phyloP scores from a whole-genome alignment of 1,139 yeast genomes.

The Pichia kudriavzevii region DNA sequence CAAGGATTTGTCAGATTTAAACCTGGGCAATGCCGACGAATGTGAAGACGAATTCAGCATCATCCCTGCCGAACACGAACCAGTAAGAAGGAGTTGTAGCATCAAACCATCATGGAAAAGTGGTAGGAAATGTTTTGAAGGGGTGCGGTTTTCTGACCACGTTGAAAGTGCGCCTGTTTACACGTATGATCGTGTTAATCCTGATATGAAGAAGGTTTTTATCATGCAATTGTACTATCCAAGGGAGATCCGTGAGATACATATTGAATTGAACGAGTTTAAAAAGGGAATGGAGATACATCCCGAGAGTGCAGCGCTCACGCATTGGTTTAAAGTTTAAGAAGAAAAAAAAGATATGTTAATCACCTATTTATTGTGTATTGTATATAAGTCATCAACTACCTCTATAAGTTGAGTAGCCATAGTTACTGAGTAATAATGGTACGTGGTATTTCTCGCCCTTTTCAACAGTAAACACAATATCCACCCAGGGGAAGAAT shows the following conservation, averaged over 20 bases:
- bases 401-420: conserved; percentile 87
- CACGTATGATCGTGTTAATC: conserved; percentile 44
- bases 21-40: too few species aligned
- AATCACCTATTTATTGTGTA: too few species aligned
- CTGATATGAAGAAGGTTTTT: conserved; percentile 37
- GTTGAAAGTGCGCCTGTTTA: conserved; percentile 41
- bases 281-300: conserved; percentile 50
- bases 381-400: too few species aligned
- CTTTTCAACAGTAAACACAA: conserved; percentile 53
- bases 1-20: too few species aligned
- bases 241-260: conserved; percentile 38
- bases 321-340: conserved; percentile 43
- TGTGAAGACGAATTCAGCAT: too few species aligned
- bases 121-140: conserved; percentile 22
- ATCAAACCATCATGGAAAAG: not conserved
- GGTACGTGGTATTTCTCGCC: conserved; percentile 86
- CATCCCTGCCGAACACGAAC: too few species aligned
- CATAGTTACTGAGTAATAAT: conserved; percentile 67
- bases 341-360: not conserved
- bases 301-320: conserved; percentile 41
- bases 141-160: conserved; percentile 39
- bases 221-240: conserved; percentile 44
- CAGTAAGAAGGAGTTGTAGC: not conserved
- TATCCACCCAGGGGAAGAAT: conserved; percentile 82
- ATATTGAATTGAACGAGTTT: conserved; percentile 43